phyloP scores from a whole-genome alignment of 768 basidiomycete genomes.

The Amanita rubescens region DNA sequence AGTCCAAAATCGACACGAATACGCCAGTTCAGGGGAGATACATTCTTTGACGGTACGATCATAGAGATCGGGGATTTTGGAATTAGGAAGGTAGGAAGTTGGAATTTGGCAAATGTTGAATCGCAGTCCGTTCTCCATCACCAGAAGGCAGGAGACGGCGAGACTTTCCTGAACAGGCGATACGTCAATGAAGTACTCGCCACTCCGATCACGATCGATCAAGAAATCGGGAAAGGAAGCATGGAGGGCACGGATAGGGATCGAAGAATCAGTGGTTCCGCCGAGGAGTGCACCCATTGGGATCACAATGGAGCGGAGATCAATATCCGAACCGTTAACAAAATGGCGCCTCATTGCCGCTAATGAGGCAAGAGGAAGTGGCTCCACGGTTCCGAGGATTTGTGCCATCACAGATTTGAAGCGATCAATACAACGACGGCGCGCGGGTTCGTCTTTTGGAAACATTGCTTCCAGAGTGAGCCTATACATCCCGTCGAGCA shows the following conservation, averaged over 20 bases:
- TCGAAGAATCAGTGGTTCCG: background rate
- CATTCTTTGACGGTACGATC: conserved; percentile 11
- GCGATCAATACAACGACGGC: background rate
- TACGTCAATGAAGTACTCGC: conserved; percentile 11
- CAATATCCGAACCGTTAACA: background rate
- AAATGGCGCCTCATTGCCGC: conserved; percentile 1
- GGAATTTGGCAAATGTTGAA: conserved; percentile 29
- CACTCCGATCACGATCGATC: conserved; percentile 16
- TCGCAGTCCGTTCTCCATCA: conserved; percentile 21
- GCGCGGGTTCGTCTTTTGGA: background rate
- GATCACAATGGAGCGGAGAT: background rate
- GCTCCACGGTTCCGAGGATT: background rate
- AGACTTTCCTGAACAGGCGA: conserved; percentile 4
- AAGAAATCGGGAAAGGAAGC: conserved; percentile 29
- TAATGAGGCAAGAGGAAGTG: background rate
- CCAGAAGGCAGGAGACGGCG: conserved; percentile 9
- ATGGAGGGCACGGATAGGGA: conserved; percentile 23
- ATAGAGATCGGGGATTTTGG: conserved; percentile 18
- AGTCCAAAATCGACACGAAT: conserved; percentile 25
- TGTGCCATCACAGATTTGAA: conserved; percentile 1
- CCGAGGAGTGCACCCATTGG: background rate
- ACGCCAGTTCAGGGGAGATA: conserved; percentile 20
- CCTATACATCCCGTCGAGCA: conserved; percentile 3
- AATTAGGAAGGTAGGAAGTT: conserved; percentile 22
- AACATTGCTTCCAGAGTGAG: background rate